Base-by-base conservation (phyloP, 2,329 filamentous ascomycete species). In the Metarhizium anisopliae region DNA sequence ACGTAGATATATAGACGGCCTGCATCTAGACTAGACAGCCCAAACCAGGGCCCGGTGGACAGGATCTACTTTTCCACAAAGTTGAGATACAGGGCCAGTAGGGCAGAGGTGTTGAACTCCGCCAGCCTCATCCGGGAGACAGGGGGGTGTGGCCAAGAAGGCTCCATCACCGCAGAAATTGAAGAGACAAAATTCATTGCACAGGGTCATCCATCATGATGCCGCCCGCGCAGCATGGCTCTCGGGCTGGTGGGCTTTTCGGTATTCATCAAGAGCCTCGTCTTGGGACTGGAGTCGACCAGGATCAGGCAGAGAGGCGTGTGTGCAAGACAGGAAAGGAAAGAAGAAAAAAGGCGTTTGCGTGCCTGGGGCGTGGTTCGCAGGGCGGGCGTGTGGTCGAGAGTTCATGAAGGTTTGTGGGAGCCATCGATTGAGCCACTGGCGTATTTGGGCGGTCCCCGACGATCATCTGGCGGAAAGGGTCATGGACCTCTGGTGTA, bases 111-210 rank as follows among this genome's bases (percentile, higher is more conserved):
- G 32, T 20, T 43, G 35, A 51, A 35, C 47, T 20, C 42, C 51
- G 47, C 59, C 56, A 63, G 57, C 57, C 59, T 62, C 60, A 58
- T 59, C 60, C 52, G 56, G 55, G 56, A 47, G 45, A 52, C 53
- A 50, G 55, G 49, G 55, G 42, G 42, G 42, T 42, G 59, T 49
- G 42, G 42, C 32, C 49, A 52, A 18, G 35, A 32, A 53, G 51
- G 47, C 47, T 51, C 55, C 55, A 51, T n/a, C 50, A 47, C 30
- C 32, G 50, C 30, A 52, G 47, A 50, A 47, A 42, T 32, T 47
- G 18, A 35, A 40, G 20, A 52, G 18, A 16, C n/a, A 51, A 14
- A n/a, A n/a, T 29, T 14, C 20, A 49, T 25, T 49, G 16, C 36
- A n/a, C 50, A 36, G 3, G 10, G 50, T 38, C 16, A 32, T 43